These are phyloP conservation scores for Melastoma malabathricum DNA, from an alignment of 345 rosid species.

Conservation along the genomic window DNA sequence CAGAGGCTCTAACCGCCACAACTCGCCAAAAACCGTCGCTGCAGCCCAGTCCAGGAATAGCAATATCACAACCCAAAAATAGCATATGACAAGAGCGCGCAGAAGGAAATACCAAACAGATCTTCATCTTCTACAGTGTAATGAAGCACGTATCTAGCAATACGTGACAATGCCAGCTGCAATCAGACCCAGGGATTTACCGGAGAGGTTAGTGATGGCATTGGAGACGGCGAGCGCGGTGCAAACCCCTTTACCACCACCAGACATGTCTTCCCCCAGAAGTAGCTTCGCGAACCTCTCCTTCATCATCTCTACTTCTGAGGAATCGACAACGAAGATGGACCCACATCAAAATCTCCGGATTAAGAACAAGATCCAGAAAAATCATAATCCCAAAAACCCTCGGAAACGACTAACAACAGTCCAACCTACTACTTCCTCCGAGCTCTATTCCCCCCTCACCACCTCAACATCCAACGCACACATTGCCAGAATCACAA, in stretches of 20 bases:
- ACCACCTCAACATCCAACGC: background rate
- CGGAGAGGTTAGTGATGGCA: slow-evolving; percentile 97
- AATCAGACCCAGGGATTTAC: slow-evolving; percentile 18
- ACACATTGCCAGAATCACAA: background rate
- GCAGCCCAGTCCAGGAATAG: slow-evolving; percentile 3
- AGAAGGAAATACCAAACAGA: too few relatives aligned
- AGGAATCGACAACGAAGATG: background rate
- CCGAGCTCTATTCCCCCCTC: too few relatives aligned
- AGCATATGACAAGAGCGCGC: too few relatives aligned
- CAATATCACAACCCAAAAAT: background rate
- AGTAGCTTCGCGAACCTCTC: slow-evolving; percentile 97
- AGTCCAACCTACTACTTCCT: too few relatives aligned
- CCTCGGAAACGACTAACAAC: too few relatives aligned
- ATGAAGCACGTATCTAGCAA: too few relatives aligned
- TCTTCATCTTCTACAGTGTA: too few relatives aligned
- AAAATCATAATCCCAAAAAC: too few relatives aligned
- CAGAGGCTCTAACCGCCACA: slow-evolving; percentile 94
- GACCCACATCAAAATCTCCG: background rate
- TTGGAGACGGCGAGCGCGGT: slow-evolving; percentile 96
- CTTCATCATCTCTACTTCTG: slow-evolving; percentile 93
- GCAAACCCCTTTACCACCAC: slow-evolving; percentile 97
- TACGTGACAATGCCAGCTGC: too few relatives aligned
- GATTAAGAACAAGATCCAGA: too few relatives aligned
- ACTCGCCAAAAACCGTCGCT: slow-evolving; percentile 93
- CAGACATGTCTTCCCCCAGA: slow-evolving; percentile 98